Percentiles rank a stretch among this genome's conserved stretches.
Evolutionary conservation across 2,329 filamentous ascomycete species (phyloP).

Genomic region (Colletotrichum sp.): DNA sequence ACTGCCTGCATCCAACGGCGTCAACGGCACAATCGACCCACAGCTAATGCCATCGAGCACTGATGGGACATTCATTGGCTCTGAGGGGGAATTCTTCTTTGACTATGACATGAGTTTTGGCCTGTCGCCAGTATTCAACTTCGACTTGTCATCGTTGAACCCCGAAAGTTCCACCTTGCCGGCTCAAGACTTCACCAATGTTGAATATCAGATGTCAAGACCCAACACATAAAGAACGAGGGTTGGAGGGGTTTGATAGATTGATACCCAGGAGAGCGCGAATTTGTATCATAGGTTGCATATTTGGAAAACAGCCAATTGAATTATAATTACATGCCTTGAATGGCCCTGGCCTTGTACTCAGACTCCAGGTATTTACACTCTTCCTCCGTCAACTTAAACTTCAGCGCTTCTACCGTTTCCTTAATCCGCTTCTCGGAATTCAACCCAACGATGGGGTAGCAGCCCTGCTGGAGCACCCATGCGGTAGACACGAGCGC

Average conservation of each 20-base stretch:
- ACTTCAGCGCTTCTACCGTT: conserved; percentile 42
- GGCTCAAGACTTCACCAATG: background rate
- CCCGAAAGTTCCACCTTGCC: background rate
- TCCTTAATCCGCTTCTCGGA: conserved; percentile 66
- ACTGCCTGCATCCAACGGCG: background rate
- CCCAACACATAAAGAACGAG: background rate
- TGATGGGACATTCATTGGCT: background rate
- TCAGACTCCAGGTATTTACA: conserved; percentile 56
- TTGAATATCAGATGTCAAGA: background rate
- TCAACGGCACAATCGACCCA: background rate
- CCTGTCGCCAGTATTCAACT: conserved; percentile 31
- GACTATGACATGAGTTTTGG: conserved; percentile 32
- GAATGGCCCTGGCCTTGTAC: conserved; percentile 52
- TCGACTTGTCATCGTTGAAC: conserved; percentile 25
- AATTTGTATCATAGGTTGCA: background rate
- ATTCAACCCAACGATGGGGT: conserved; percentile 66
- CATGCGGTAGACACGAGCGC: conserved; percentile 69
- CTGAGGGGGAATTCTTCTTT: conserved; percentile 21
- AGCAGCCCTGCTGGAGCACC: conserved; percentile 57
- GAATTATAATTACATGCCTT: conserved; percentile 27
- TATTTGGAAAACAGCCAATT: background rate
- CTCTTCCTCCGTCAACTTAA: conserved; percentile 15
- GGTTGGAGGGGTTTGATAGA: fast-evolving
- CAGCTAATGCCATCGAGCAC: background rate
- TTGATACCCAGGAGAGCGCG: background rate